phyloP scores from a whole-genome alignment of 495 filamentous ascomycete genomes.

The Rhypophila decipiens region DNA sequence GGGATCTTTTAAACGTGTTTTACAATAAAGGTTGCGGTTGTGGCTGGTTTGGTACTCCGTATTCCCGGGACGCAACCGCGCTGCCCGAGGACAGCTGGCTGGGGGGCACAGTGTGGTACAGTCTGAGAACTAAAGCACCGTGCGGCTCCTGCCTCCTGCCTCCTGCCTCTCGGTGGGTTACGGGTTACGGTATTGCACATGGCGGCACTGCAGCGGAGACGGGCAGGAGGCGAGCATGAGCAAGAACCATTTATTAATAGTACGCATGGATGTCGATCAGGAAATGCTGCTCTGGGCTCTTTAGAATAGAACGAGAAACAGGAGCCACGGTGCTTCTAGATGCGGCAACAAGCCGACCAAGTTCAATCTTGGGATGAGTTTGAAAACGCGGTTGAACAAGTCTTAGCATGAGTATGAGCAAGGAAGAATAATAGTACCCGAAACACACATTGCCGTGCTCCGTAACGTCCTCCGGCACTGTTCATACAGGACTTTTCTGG shows the following conservation, averaged over 20 bases:
- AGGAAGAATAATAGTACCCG: no score
- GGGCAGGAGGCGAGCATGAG: background rate
- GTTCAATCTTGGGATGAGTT: background rate
- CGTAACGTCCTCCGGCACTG: no score
- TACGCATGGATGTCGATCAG: background rate
- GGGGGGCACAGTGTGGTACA: background rate
- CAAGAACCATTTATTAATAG: constrained; percentile 2
- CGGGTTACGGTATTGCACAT: no score
- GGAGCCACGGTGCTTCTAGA: background rate
- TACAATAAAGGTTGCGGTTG: no score
- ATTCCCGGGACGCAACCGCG: no score
- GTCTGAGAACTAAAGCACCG: background rate
- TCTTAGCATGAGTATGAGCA: no score
- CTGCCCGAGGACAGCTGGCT: no score
- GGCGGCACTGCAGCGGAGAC: background rate
- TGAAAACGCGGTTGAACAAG: no score
- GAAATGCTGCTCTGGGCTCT: background rate
- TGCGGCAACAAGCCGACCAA: background rate
- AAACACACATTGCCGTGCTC: no score
- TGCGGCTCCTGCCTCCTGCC: background rate
- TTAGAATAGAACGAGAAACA: background rate
- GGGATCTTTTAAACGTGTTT: no score
- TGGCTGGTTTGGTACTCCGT: no score
- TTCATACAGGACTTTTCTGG: no score
- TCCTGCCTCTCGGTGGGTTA: background rate